phyloP scores from a whole-genome alignment of 768 basidiomycete genomes.

The Suillus fuscotomentosus region DNA sequence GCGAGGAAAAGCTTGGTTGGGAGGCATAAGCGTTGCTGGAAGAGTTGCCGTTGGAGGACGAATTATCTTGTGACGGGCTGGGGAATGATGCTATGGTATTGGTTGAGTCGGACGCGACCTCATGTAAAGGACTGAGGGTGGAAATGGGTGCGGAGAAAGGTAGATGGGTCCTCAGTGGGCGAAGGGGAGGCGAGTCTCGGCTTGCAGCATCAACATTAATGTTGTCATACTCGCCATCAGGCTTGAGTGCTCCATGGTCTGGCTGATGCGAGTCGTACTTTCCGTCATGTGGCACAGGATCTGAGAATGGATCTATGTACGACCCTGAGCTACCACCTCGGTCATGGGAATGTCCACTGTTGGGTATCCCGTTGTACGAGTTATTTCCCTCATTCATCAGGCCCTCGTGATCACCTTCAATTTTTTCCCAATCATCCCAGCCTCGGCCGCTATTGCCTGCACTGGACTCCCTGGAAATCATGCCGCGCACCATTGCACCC shows the following conservation, averaged over 20 bases:
- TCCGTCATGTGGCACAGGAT: constrained; percentile 21
- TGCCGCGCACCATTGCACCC: constrained; percentile 24
- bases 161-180: constrained; percentile 11
- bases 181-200: constrained; percentile 16
- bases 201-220: constrained; percentile 10
- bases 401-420: constrained; percentile 15
- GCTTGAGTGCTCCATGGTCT: constrained; percentile 12
- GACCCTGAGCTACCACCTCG: constrained; percentile 22
- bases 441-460: constrained; percentile 17
- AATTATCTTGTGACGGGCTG: constrained; percentile 22
- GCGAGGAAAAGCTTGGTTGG: constrained; percentile 12
- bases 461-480: constrained; percentile 29
- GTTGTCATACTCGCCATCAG: constrained; percentile 20
- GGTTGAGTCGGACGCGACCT: constrained; percentile 25
- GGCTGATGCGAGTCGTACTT: constrained; percentile 16
- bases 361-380: background rate
- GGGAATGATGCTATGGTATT: constrained; percentile 25
- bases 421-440: constrained; percentile 21
- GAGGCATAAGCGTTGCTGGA: constrained; percentile 21
- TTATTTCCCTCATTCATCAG: constrained; percentile 20
- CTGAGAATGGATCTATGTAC: constrained; percentile 48
- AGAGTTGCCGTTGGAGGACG: constrained; percentile 24
- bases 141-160: constrained; percentile 22
- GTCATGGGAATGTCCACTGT: constrained; percentile 9
- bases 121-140: constrained; percentile 33